Conservation (phyloP, 306 rosid species). For the Erythrophleum fordii region DNA sequence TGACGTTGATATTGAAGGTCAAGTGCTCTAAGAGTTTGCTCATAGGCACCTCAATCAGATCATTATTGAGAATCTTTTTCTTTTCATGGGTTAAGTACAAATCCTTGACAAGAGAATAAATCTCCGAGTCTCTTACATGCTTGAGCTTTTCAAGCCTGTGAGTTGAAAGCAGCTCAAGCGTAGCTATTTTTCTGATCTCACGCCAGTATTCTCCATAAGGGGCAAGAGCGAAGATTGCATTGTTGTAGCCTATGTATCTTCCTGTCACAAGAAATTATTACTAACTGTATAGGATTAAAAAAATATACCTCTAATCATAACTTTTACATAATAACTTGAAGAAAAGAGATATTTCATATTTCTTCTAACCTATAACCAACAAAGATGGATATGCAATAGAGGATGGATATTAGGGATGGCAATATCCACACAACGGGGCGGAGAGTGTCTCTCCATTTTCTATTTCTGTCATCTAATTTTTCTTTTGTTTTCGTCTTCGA, state of each 20-base stretch:
- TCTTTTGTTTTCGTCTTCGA: too few relatives aligned
- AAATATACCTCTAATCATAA: too few relatives aligned
- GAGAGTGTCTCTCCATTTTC: too few relatives aligned
- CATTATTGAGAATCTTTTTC: not conserved
- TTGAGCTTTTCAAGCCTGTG: conserved; percentile 46
- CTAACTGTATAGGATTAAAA: too few relatives aligned
- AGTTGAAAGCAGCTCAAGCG: conserved; percentile 43
- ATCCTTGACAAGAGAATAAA: conserved; percentile 44
- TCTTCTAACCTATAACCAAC: too few relatives aligned
- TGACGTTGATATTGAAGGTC: conserved; percentile 55
- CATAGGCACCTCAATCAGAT: conserved; percentile 31
- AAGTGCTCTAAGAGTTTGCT: conserved; percentile 50
- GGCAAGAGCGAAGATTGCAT: conserved; percentile 55
- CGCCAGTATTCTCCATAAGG: conserved; percentile 76
- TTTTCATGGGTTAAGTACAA: conserved; percentile 29
- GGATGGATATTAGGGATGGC: too few relatives aligned
- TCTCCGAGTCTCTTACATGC: conserved; percentile 49
- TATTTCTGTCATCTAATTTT: too few relatives aligned
- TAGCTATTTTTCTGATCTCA: conserved; percentile 52
- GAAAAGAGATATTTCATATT: too few relatives aligned
- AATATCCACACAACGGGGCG: too few relatives aligned
- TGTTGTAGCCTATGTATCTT: conserved; percentile 48
- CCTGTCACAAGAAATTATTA: not conserved
- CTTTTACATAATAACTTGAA: too few relatives aligned
- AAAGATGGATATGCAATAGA: too few relatives aligned